Conservation (phyloP, 2,329 filamentous ascomycete species). For the Stachybotrys elegans region DNA sequence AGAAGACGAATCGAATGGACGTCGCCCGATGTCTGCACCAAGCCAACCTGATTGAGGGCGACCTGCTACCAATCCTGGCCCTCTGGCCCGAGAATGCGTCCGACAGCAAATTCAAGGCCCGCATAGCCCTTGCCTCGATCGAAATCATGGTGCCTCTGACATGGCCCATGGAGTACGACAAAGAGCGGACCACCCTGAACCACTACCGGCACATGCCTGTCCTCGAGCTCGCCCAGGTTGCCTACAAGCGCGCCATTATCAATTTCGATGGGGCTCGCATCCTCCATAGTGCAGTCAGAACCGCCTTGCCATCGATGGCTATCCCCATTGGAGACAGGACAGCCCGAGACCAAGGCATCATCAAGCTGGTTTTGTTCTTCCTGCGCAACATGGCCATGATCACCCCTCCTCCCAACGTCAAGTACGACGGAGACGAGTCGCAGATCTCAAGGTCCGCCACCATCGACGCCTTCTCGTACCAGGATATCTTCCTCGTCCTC, state of each 20-base stretch:
- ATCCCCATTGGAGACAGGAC: constrained; percentile 69
- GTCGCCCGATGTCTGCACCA: constrained; percentile 90
- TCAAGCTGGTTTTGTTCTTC: constrained; percentile 85
- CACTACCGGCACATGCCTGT: constrained; percentile 90
- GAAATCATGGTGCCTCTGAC: constrained; percentile 90
- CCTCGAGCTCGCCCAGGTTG: constrained; percentile 78
- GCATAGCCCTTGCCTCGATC: constrained; percentile 78
- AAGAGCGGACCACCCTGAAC: constrained; percentile 81
- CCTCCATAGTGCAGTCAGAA: constrained; percentile 73
- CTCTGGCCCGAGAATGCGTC: constrained; percentile 70
- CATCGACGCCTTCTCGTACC: constrained; percentile 82
- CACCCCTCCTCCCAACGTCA: constrained; percentile 63
- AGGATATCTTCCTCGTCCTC: constrained; percentile 83
- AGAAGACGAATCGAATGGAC: constrained; percentile 89
- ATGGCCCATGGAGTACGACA: constrained; percentile 82
- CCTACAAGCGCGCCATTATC: constrained; percentile 84
- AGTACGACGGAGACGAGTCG: constrained; percentile 81
- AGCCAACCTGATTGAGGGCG: constrained; percentile 84
- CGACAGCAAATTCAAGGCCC: constrained; percentile 70
- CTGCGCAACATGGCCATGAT: constrained; percentile 87
- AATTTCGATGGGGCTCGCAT: constrained; percentile 75
- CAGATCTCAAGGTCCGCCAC: constrained; percentile 84
- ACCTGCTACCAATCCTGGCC: constrained; percentile 84
- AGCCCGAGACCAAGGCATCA: constrained; percentile 80
- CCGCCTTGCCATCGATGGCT: constrained; percentile 82